Base-by-base conservation (phyloP, 1,284 basidiomycete species). In the Moesziomyces antarcticus region DNA sequence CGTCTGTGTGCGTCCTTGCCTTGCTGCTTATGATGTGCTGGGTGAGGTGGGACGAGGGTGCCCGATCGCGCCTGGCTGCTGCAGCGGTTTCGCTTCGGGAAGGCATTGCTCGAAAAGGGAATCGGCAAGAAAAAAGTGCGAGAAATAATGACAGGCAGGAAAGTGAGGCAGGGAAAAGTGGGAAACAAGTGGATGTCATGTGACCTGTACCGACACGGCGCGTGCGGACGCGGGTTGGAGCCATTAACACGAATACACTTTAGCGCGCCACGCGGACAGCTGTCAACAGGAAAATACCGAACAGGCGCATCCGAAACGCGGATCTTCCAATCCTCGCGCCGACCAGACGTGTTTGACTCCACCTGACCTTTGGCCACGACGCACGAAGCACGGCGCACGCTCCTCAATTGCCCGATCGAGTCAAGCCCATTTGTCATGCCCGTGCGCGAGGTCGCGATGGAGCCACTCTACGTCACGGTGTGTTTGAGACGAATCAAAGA, bases 281-380 rank as follows among this genome's bases (percentile, higher is more conserved):
- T 72, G 69, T 72, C 69, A 72, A 66, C 69, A 72, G n/a, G n/a
- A 61, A 64, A 72, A 60, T 51, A 64, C 56, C 52, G 41, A 53
- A 16, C 52, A n/a, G 46, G 52, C 30, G 30, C 30, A 33, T 11
- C 10, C 30, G 30, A 41, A 60, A 70, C 61, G 56, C 61, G 61
- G 40, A 45, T 60, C 61, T 64, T 61, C 56, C 48, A 44, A 48
- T 43, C 50, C 25, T n/a, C 30, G 22, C 43, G 37, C 10, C 45
- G 50, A 56, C 64, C 57, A 53, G 64, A 68, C 60, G 67, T 70
- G 67, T 56, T 48, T 20, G n/a, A 27, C 57, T 54, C 58, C 66
- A 69, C 66, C 56, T 69, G 60, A 69, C 64, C 64, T 40, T 18
- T 3, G 4, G 18, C 14, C 37, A 14, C 18, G 14, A 40, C 30